Conservation (phyloP, 257 asterid species). For the Solanum paucissectum region DNA sequence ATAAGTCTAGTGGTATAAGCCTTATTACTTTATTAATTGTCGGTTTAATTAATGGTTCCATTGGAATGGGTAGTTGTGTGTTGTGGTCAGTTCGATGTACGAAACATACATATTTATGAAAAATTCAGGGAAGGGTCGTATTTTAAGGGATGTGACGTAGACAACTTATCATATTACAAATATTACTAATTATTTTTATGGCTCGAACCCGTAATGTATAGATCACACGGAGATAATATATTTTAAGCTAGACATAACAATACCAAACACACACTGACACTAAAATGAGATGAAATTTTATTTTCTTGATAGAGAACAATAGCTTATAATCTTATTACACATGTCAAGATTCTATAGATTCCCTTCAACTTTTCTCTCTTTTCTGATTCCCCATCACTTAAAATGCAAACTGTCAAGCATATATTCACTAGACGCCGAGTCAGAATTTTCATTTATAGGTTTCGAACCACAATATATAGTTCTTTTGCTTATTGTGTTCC, state of each 20-base stretch:
- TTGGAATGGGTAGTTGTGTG: background rate
- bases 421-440: background rate
- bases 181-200: background rate
- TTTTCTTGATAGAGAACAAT: background rate
- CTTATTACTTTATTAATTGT: background rate
- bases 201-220: accelerated
- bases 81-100: background rate
- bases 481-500: background rate
- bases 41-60: background rate
- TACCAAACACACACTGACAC: background rate
- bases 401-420: background rate
- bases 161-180: background rate
- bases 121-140: accelerated
- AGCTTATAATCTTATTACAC: background rate
- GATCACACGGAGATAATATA: background rate
- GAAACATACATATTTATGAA: background rate
- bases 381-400: background rate
- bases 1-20: background rate
- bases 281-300: background rate
- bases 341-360: background rate
- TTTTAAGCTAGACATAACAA: background rate
- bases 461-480: background rate
- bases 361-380: background rate
- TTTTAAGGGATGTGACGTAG: background rate
- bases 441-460: background rate